A percentile compares a stretch with the other conserved stretches of the same genome.
Conservation (phyloP, 148 eudicot species). For the Amaranthus cruentus region DNA sequence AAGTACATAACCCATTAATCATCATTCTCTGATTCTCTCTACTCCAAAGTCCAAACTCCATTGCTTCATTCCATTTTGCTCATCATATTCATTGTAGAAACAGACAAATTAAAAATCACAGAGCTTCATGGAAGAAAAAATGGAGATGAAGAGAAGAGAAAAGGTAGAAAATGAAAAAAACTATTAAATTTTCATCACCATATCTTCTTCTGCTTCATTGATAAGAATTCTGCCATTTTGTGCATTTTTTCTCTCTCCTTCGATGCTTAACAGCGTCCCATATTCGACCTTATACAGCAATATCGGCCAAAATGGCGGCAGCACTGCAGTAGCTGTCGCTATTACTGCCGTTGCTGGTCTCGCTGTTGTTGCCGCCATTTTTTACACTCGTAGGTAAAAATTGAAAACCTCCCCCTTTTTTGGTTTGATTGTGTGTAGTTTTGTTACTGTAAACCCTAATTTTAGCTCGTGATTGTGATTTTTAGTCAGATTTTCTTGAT, state of each 20-base stretch:
- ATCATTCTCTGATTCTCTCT: constrained; percentile 1
- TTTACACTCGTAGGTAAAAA: constrained; percentile 53
- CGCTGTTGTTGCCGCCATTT: constrained; percentile 55
- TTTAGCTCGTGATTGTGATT: constrained; percentile 11
- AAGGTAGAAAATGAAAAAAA: constrained; percentile 3
- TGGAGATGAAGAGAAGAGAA: constrained; percentile 3
- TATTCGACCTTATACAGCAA: constrained; percentile 25
- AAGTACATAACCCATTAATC: too few relatives aligned
- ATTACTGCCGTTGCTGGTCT: constrained; percentile 66
- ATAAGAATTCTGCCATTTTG: not conserved
- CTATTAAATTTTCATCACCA: not conserved
- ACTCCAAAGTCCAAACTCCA: not conserved
- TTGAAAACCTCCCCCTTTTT: constrained; percentile 2
- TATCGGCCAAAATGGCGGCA: constrained; percentile 32
- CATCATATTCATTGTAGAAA: not conserved
- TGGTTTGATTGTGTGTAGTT: not conserved
- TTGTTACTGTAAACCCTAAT: constrained; percentile 27
- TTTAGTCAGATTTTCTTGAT: not conserved
- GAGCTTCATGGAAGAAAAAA: not conserved
- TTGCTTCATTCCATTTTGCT: not conserved
- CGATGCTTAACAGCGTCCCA: constrained; percentile 26
- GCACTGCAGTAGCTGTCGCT: constrained; percentile 41
- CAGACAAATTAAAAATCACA: constrained; percentile 3
- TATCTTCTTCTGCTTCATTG: not conserved
- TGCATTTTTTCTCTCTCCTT: constrained; percentile 12